Conservation (phyloP, 129 eudicot species). For the Arctium minus region DNA sequence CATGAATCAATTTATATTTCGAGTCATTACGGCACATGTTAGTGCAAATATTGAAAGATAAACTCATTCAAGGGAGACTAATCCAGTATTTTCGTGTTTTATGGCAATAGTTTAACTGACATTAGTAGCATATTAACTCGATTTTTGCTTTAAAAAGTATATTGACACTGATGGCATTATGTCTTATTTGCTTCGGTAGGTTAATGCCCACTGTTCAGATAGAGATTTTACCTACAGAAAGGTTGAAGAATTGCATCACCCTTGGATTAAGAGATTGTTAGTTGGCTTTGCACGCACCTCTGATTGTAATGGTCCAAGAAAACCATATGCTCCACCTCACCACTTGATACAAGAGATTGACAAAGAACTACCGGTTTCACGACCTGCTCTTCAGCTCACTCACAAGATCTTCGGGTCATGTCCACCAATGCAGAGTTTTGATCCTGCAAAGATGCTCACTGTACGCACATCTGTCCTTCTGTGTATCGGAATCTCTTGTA, state of each 20-base stretch:
- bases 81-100: background rate
- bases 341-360: constrained; percentile 75
- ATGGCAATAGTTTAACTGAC: background rate
- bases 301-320: constrained; percentile 70
- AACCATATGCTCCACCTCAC: constrained; percentile 54
- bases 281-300: constrained; percentile 89
- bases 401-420: constrained; percentile 74
- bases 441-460: constrained; percentile 81
- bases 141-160: background rate
- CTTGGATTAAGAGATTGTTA: constrained; percentile 80
- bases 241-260: constrained; percentile 72
- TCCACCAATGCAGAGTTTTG: constrained; percentile 86
- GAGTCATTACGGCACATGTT: no score
- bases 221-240: constrained; percentile 70
- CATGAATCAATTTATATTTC: no score
- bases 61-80: background rate
- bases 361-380: constrained; percentile 56
- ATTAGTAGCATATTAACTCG: background rate
- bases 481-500: background rate
- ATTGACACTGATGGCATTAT: background rate
- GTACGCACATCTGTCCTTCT: constrained; percentile 21
- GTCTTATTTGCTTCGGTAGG: constrained; percentile 38
- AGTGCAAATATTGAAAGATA: background rate
- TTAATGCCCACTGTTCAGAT: constrained; percentile 66
- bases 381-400: constrained; percentile 78